Base-by-base conservation (phyloP, 768 basidiomycete species). In the Tricholomella constricta region DNA sequence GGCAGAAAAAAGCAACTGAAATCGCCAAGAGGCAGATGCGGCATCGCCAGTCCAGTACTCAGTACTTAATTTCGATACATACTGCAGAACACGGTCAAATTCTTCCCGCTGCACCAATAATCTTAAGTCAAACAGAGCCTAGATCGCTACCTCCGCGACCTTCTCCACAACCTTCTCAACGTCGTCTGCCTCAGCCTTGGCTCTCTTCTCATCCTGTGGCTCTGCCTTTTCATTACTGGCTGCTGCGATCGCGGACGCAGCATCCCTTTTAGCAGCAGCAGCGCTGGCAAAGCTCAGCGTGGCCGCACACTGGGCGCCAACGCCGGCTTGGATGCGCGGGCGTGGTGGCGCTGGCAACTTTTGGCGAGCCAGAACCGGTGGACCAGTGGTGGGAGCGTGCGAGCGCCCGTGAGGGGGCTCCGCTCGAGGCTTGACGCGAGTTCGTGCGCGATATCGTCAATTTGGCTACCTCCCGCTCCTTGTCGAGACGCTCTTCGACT, bases 271-370 rank as follows among this genome's bases (percentile, higher is more conserved):
- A 1, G 89, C 88, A 34, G 86, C 92, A 1, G 89, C 89, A 32
- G 86, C 92, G 49, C 78, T 86, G 0, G 92, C 91, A 61, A 95
- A 95, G 64, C 91, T 93, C 59, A 94, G 75, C 4, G 80, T 77
- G 91, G 86, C 48, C 89, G 78, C 12, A 92, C 82, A 43, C 71
- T 84, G 2, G 84, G 77, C 15, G 72, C 59, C 35, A 74, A 59
- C 37, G 69, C 68, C 19, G 74, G 57, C 32, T 65, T 65, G 3
- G 70, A 61, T n/a, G n/a, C n/a, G 41, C 65, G 70, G 23, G 72
- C 61, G 8, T 59, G 15, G 64, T 51, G 37, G 62, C 43, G 4
- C 63, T 45, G 10, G 60, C 58, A 8, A 56, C 47, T 50, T 70
- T 66, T 37, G 71, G 54, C 12, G 73, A 65, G 62, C 66, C 48